These are phyloP conservation scores for Carex kokanica DNA, from an alignment of 176 grass and related monocot species.

Conservation along the genomic window DNA sequence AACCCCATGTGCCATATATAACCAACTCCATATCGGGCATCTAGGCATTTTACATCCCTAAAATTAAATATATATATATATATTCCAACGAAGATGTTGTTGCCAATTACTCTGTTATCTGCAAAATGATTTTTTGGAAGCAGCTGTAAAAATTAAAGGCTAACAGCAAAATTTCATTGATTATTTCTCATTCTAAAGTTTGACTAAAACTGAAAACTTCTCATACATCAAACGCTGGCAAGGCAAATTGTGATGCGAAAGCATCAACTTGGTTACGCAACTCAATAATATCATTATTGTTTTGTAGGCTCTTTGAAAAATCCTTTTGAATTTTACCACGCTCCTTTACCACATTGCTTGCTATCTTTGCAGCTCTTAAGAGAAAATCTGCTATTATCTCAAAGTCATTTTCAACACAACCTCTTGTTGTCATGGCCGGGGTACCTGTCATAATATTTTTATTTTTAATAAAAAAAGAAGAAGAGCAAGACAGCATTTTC, in stretches of 20 bases:
- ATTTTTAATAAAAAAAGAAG: not conserved
- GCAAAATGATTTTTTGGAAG: not conserved
- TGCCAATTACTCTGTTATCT: slow-evolving; percentile 1
- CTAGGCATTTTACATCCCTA: not conserved
- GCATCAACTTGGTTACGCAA: slow-evolving; percentile 60
- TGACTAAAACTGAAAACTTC: slow-evolving; percentile 27
- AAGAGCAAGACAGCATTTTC: not conserved
- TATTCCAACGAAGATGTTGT: not conserved
- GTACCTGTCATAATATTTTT: slow-evolving; percentile 53
- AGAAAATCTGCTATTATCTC: slow-evolving; percentile 74
- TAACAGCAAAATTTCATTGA: not conserved
- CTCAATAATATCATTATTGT: slow-evolving; percentile 69
- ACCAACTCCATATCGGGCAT: not conserved
- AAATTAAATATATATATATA: not conserved
- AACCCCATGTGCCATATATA: not conserved
- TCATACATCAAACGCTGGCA: slow-evolving; percentile 88
- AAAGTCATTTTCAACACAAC: slow-evolving; percentile 89
- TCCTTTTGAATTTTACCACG: slow-evolving; percentile 84
- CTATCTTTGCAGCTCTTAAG: slow-evolving; percentile 74
- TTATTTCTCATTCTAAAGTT: slow-evolving; percentile 21
- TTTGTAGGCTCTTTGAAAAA: slow-evolving; percentile 68
- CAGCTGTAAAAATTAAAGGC: not conserved
- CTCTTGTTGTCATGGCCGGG: slow-evolving; percentile 97
- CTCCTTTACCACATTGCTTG: slow-evolving; percentile 65
- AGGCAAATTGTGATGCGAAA: slow-evolving; percentile 84